phyloP scores from a whole-genome alignment of 31 red algal species.

The Bonnemaisonia californica region DNA sequence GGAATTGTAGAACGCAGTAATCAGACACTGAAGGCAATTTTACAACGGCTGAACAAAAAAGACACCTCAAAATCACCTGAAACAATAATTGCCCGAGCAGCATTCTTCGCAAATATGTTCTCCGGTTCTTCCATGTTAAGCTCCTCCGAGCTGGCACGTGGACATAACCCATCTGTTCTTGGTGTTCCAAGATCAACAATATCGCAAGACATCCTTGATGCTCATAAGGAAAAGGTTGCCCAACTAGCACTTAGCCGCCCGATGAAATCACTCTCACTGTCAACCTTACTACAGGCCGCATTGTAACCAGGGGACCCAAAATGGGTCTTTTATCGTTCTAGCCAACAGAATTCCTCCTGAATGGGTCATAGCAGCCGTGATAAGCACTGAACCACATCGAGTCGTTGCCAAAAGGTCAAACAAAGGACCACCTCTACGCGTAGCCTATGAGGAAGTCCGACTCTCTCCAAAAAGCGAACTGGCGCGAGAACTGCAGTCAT shows the following conservation, averaged over 20 bases:
- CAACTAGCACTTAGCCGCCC: constrained; percentile 16
- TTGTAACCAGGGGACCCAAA: background rate
- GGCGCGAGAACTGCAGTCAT: background rate
- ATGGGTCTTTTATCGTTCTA: background rate
- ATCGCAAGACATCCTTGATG: constrained; percentile 11
- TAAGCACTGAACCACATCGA: background rate
- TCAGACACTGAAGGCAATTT: background rate
- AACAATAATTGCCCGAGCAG: constrained; percentile 6
- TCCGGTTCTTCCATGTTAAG: background rate
- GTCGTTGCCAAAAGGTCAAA: background rate
- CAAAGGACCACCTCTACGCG: background rate
- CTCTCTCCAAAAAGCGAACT: background rate
- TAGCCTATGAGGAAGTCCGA: background rate
- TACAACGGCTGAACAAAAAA: background rate
- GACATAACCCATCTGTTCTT: constrained; percentile 16
- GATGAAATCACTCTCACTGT: background rate
- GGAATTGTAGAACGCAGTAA: background rate
- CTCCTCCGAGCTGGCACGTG: constrained; percentile 7
- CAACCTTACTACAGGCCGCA: background rate
- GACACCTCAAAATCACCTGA: background rate
- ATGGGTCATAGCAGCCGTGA: background rate
- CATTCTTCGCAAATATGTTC: constrained; percentile 34
- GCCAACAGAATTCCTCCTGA: background rate
- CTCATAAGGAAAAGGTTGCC: constrained; percentile 10
- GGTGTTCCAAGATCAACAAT: background rate